Conservation (phyloP, 768 basidiomycete species). For the Boletellus emodensis region DNA sequence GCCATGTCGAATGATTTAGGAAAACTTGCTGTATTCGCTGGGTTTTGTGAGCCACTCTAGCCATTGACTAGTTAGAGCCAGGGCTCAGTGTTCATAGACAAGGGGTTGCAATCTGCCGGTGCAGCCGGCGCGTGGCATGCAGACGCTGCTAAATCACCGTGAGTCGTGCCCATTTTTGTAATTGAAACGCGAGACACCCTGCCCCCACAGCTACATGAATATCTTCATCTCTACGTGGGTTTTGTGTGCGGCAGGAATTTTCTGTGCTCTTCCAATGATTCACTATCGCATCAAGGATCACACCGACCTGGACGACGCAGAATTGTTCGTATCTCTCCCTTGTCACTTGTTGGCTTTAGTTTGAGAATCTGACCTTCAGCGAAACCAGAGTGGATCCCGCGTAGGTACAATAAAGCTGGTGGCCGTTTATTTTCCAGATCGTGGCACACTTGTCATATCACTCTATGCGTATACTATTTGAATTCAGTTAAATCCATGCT, state of each 20-base stretch:
- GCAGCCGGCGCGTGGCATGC: constrained; percentile 70
- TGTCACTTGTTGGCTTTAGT: neutral
- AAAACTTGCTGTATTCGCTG: constrained; percentile 76
- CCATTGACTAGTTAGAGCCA: constrained; percentile 39
- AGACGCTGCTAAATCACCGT: constrained; percentile 63
- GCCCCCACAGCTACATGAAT: constrained; percentile 51
- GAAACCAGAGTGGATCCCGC: constrained; percentile 4
- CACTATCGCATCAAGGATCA: constrained; percentile 61
- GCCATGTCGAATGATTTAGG: constrained; percentile 81
- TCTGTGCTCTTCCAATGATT: constrained; percentile 72
- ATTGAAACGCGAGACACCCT: constrained; percentile 38
- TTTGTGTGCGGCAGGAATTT: constrained; percentile 58
- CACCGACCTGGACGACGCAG: constrained; percentile 43
- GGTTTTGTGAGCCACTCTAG: constrained; percentile 59
- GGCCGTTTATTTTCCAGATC: neutral
- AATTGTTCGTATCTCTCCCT: constrained; percentile 35
- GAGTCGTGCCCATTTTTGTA: constrained; percentile 22
- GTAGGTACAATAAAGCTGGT: neutral
- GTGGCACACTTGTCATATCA: neutral
- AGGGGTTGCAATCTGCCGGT: constrained; percentile 72
- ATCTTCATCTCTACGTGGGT: constrained; percentile 73
- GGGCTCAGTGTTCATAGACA: constrained; percentile 54
- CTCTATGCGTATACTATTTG: neutral
- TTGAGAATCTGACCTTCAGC: constrained; percentile 7
- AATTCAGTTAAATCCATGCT: too few species aligned